These are phyloP conservation scores for Paraglomus brasilianum DNA, from an alignment of 192 early-diverging fungal genomes.

Conservation along the genomic window DNA sequence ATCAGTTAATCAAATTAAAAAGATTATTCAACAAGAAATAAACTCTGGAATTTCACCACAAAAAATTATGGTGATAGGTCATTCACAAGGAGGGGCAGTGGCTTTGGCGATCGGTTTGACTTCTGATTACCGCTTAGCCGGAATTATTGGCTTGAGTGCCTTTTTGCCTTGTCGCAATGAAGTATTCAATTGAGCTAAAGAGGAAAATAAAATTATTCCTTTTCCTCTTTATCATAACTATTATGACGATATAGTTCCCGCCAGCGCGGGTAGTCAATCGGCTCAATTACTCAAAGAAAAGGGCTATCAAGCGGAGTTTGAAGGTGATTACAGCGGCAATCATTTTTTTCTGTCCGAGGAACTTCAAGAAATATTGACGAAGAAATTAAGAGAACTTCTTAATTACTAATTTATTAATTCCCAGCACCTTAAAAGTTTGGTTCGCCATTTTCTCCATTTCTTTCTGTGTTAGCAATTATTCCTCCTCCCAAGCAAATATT, in stretches of 20 bases:
- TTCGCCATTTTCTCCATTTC: neutral
- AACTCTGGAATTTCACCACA: too few relatives aligned
- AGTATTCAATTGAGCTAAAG: too few relatives aligned
- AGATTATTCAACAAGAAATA: neutral
- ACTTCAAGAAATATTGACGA: neutral
- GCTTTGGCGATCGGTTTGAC: too few relatives aligned
- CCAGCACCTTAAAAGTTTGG: neutral
- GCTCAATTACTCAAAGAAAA: neutral
- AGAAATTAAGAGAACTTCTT: neutral
- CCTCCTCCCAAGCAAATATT: constrained; percentile 14
- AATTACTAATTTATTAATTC: too few relatives aligned
- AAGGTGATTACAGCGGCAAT: neutral
- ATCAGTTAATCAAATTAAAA: neutral
- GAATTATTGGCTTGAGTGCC: too few relatives aligned
- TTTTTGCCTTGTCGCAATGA: too few relatives aligned
- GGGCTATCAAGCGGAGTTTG: neutral
- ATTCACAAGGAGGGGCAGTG: too few relatives aligned
- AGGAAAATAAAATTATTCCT: too few relatives aligned
- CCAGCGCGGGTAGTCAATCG: neutral
- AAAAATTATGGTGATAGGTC: too few relatives aligned
- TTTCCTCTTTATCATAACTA: too few relatives aligned
- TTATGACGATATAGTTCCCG: neutral
- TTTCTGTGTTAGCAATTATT: neutral
- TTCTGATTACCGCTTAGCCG: too few relatives aligned
- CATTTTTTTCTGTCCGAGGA: neutral